Evolutionary conservation across 1,284 basidiomycete species (phyloP), one percentile per base, ranked within the genome.

Genomic region (Vanrija sp.): DNA sequence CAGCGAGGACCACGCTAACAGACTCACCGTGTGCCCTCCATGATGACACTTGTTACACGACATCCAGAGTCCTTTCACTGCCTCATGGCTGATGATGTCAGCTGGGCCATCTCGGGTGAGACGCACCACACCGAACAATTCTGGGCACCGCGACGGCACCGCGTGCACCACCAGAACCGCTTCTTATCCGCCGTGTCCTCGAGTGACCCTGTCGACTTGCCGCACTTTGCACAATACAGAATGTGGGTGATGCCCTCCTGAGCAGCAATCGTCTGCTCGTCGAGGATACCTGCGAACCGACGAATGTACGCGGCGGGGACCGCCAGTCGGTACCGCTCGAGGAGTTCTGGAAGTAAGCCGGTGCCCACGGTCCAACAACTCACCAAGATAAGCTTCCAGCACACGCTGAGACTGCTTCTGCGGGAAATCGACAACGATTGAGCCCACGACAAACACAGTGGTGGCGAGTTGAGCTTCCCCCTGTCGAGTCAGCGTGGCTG

Each of bases 401-500:
- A 73, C 56, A 3, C 68, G 57, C 51, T 73, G 69, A 8, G 57
- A 47, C 42, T 67, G 66, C 20, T 54, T 48, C 6, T 24, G 16
- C 3, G 71, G 67, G 45, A 74, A 73, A 2, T 52, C 19, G 12
- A 68, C 56, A 1, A 66, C 50, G 5, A 41, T n/a, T 9, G 51
- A 48, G 1, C 61, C 69, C 6, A 74, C 57, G 9, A 72, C 51
- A n/a, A 59, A 57, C 12, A 69, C 22, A 1, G 61, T 56, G 1
- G 69, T 61, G 3, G 69, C 68, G 4, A 74, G 49, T 49, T 74
- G 72, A 41, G 69, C 59, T 20, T 74, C 71, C 4, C 72, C 72
- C 67, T 73, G 25, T 9, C 14, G 27, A 12, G 37, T 52, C 22
- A 55, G 53, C 9, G 9, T n/a, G n/a, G n/a, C n/a, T n/a, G n/a